Conservation (phyloP, 495 filamentous ascomycete species). For the Penicillium manginii region DNA sequence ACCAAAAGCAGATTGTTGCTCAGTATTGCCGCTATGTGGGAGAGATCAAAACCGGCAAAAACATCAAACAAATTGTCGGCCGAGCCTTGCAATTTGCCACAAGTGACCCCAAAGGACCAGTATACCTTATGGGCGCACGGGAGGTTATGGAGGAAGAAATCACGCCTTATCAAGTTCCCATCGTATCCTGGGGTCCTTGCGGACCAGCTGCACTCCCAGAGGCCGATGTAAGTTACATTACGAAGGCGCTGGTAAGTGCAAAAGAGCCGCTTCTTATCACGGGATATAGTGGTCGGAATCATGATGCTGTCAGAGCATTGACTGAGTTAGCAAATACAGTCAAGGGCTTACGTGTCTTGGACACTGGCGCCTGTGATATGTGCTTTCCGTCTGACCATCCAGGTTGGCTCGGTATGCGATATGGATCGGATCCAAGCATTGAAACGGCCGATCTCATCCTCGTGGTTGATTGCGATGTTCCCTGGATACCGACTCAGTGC, state of each 20-base stretch:
- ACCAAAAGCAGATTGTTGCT: constrained; percentile 87
- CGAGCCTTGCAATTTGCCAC: constrained; percentile 85
- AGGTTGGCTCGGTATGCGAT: constrained; percentile 74
- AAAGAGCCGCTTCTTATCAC: constrained; percentile 79
- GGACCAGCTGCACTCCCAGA: constrained; percentile 73
- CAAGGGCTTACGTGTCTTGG: constrained; percentile 79
- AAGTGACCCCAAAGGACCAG: constrained; percentile 80
- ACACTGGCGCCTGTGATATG: constrained; percentile 93
- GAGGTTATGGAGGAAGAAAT: constrained; percentile 96
- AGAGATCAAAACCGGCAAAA: constrained; percentile 89
- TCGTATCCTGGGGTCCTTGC: constrained; percentile 73
- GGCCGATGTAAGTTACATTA: constrained; percentile 66
- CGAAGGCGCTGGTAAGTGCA: constrained; percentile 70
- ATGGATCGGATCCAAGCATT: constrained; percentile 74
- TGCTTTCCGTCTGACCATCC: constrained; percentile 86
- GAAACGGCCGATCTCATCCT: constrained; percentile 81
- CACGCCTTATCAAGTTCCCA: constrained; percentile 74
- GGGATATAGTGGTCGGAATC: constrained; percentile 82
- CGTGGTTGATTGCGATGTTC: constrained; percentile 82
- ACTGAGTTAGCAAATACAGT: constrained; percentile 80
- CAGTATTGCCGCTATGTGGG: constrained; percentile 92
- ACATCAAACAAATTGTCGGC: constrained; percentile 95
- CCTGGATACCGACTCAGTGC: constrained; percentile 69
- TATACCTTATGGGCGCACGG: constrained; percentile 81
- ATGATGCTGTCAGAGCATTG: constrained; percentile 67